phyloP scores from a whole-genome alignment of 805 yeast species.

The Zygoascus biomembranicola region DNA sequence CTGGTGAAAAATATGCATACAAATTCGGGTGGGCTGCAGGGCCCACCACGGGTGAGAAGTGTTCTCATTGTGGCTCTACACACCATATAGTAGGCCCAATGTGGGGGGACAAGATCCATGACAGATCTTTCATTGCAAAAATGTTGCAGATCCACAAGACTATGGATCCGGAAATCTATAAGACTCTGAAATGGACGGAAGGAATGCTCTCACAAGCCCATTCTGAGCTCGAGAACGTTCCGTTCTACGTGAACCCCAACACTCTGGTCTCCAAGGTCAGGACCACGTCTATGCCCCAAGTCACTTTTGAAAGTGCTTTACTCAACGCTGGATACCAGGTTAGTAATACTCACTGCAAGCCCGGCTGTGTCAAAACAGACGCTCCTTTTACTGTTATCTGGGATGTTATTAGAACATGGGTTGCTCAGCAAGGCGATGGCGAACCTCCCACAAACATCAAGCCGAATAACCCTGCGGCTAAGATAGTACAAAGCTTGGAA shows the following conservation, averaged over 20 bases:
- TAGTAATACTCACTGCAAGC: conserved; percentile 82
- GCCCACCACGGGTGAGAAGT: conserved; percentile 45
- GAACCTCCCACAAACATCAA: conserved; percentile 24
- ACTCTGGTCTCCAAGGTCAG: conserved; percentile 66
- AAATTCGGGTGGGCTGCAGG: conserved; percentile 52
- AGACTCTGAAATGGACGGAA: conserved; percentile 73
- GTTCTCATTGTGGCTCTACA: conserved; percentile 61
- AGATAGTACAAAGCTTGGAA: conserved; percentile 22
- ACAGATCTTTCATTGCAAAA: conserved; percentile 53
- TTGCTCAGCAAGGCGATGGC: conserved; percentile 31
- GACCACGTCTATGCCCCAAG: conserved; percentile 76
- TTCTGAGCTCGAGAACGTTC: conserved; percentile 54
- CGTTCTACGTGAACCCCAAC: conserved; percentile 80
- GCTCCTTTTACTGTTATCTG: conserved; percentile 81
- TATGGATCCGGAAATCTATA: conserved; percentile 51
- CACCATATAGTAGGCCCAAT: conserved; percentile 90
- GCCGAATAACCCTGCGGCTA: conserved; percentile 26
- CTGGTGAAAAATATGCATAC: conserved; percentile 8
- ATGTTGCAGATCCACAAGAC: conserved; percentile 48
- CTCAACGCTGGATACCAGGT: conserved; percentile 78
- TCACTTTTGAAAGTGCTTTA: conserved; percentile 63
- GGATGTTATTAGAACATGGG: conserved; percentile 62
- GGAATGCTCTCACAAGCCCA: conserved; percentile 88
- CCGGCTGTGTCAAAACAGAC: conserved; percentile 79
- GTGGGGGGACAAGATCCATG: conserved; percentile 83